A percentile compares a stretch with the other conserved stretches of the same genome.
phyloP scores from a whole-genome alignment of 1,139 yeast species.

The Scheffersomyces illinoinensis region DNA sequence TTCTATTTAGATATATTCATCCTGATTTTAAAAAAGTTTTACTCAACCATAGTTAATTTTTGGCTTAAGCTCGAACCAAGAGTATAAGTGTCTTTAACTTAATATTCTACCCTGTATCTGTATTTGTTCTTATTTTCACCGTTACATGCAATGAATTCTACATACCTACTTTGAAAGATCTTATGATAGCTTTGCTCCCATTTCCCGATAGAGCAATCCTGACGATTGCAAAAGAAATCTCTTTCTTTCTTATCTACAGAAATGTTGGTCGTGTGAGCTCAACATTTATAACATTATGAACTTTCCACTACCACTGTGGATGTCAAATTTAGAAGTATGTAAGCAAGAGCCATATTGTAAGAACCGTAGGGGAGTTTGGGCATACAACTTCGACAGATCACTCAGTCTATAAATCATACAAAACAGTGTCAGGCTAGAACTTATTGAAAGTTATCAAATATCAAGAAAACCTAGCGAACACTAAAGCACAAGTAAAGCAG shows the following conservation, averaged over 20 bases:
- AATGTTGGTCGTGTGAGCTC: not conserved
- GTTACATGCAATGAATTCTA: not conserved
- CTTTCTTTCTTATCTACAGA: not conserved
- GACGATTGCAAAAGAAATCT: not conserved
- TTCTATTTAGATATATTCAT: no score
- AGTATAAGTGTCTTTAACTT: not conserved
- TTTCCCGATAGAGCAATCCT: no score
- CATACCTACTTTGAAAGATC: not conserved
- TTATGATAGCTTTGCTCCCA: no score
- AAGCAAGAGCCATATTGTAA: not conserved
- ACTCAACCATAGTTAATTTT: no score
- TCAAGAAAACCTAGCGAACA: no score
- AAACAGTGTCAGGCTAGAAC: not conserved
- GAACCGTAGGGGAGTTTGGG: not conserved
- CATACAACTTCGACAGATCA: not conserved
- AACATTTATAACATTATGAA: not conserved
- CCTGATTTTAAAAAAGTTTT: no score
- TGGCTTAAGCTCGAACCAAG: no score
- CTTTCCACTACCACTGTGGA: not conserved
- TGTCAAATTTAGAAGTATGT: not conserved
- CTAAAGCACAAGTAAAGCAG: not conserved
- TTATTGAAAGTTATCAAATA: no score
- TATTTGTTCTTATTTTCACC: not conserved
- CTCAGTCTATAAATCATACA: not conserved
- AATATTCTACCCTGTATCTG: no score